Percentiles rank a stretch among this genome's conserved stretches.
phyloP scores from a whole-genome alignment of 2,329 filamentous ascomycete species.

The Drechslerella coelobrocha region DNA sequence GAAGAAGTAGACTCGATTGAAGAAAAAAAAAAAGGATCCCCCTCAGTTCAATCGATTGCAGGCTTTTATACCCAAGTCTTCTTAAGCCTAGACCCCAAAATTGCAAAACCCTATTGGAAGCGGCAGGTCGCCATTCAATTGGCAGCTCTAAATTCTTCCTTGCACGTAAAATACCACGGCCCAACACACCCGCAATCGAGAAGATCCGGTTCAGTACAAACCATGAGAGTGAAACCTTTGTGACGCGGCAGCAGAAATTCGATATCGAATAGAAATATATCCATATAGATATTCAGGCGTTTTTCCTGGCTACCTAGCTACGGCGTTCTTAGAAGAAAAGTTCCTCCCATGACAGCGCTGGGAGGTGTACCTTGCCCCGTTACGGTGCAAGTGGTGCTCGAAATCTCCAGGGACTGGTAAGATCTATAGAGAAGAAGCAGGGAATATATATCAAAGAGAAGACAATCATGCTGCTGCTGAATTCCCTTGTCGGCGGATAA shows the following conservation, averaged over 20 bases:
- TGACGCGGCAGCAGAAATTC: conserved; percentile 78
- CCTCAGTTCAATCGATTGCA: not conserved
- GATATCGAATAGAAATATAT: conserved; percentile 80
- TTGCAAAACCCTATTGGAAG: conserved; percentile 41
- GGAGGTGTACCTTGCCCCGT: conserved; percentile 78
- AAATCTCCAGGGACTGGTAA: conserved; percentile 81
- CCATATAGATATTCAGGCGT: conserved; percentile 71
- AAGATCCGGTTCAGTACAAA: not conserved
- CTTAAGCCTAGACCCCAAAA: too few relatives aligned
- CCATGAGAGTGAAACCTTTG: conserved; percentile 53
- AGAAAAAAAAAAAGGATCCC: too few relatives aligned
- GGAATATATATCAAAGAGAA: conserved; percentile 77
- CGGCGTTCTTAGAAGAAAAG: conserved; percentile 79
- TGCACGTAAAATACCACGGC: not conserved
- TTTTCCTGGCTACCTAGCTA: conserved; percentile 74
- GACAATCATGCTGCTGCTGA: too few relatives aligned
- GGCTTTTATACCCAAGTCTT: not conserved
- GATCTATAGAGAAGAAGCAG: conserved; percentile 77
- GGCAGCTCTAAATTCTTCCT: not conserved
- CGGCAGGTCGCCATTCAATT: not conserved
- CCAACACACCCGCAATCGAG: not conserved
- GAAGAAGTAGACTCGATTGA: not conserved
- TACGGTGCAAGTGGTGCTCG: conserved; percentile 78
- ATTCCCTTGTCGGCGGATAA: conserved; percentile 55
- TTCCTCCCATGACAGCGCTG: conserved; percentile 80